Evolutionary conservation across 2,329 filamentous ascomycete species (phyloP).

Genomic region (Botrytis elliptica): DNA sequence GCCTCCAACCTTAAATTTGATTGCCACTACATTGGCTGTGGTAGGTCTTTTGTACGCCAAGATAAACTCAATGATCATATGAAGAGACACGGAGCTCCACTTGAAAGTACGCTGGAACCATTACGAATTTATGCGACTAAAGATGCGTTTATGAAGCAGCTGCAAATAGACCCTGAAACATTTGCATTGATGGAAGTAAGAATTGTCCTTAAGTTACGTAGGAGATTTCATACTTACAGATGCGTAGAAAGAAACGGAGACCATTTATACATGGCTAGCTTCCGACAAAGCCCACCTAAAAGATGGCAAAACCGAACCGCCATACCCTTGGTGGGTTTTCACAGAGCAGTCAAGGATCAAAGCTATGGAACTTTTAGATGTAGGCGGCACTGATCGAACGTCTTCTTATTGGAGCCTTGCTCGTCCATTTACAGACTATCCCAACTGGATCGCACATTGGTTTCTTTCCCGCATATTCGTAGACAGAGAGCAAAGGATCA

Average conservation of each 20-base stretch:
- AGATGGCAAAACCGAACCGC: slow-evolving; percentile 21
- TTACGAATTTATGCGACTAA: slow-evolving; percentile 36
- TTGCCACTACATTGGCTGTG: too few relatives aligned
- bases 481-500: background rate
- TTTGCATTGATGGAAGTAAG: slow-evolving; percentile 38
- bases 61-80: fast-evolving
- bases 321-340: slow-evolving; percentile 38
- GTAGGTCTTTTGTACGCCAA: too few relatives aligned
- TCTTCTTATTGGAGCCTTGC: slow-evolving; percentile 36
- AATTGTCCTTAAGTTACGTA: too few relatives aligned
- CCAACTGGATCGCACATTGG: slow-evolving; percentile 39
- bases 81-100: too few relatives aligned
- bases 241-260: slow-evolving; percentile 36
- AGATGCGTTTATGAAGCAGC: slow-evolving; percentile 34
- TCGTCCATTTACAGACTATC: slow-evolving; percentile 24
- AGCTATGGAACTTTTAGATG: slow-evolving; percentile 32
- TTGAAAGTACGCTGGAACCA: slow-evolving; percentile 13
- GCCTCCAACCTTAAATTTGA: too few relatives aligned
- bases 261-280: slow-evolving; percentile 35
- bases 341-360: slow-evolving; percentile 34
- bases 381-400: slow-evolving; percentile 29
- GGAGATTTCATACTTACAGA: too few relatives aligned
- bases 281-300: slow-evolving; percentile 9
- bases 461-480: slow-evolving; percentile 33
- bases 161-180: slow-evolving; percentile 31